Percentiles rank a stretch among this genome's conserved stretches.
These are phyloP conservation scores for Silybum marianum DNA, from an alignment of 129 eudicot species.

Conservation along the genomic window DNA sequence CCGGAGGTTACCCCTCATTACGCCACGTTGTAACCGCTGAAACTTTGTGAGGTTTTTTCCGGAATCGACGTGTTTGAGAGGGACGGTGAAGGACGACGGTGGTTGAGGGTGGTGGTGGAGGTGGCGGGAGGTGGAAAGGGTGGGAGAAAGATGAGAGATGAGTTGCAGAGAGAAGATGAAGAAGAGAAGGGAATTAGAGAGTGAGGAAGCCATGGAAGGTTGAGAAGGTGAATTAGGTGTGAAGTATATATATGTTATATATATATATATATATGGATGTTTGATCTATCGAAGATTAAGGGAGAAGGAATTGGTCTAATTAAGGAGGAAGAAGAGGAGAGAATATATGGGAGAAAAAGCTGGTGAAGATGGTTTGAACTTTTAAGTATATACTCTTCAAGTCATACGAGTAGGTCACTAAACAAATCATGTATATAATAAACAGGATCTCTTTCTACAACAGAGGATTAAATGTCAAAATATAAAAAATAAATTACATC, in stretches of 20 bases:
- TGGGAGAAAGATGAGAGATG: constrained; percentile 27
- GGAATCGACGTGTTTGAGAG: constrained; percentile 71
- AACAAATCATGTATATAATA: background rate
- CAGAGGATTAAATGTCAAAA: too few relatives aligned
- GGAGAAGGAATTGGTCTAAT: constrained; percentile 21
- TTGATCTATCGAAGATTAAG: background rate
- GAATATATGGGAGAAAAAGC: constrained; percentile 37
- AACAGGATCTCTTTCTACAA: too few relatives aligned
- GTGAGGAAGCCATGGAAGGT: constrained; percentile 32
- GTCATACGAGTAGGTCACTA: constrained; percentile 32
- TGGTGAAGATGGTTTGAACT: constrained; percentile 37
- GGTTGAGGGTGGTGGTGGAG: constrained; percentile 20
- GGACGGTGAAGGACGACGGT: constrained; percentile 46
- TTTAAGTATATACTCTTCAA: constrained; percentile 17
- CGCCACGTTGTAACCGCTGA: constrained; percentile 64
- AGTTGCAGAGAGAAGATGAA: constrained; percentile 25
- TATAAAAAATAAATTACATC: too few relatives aligned
- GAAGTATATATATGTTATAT: background rate
- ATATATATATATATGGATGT: background rate
- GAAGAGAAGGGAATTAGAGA: constrained; percentile 17
- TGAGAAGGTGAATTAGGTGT: background rate
- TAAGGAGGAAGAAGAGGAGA: constrained; percentile 13
- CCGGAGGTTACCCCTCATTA: constrained; percentile 59
- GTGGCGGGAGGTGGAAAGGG: constrained; percentile 57
- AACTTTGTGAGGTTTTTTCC: constrained; percentile 69